phyloP scores from a whole-genome alignment of 345 rosid genomes.

The Triadica sebifera region DNA sequence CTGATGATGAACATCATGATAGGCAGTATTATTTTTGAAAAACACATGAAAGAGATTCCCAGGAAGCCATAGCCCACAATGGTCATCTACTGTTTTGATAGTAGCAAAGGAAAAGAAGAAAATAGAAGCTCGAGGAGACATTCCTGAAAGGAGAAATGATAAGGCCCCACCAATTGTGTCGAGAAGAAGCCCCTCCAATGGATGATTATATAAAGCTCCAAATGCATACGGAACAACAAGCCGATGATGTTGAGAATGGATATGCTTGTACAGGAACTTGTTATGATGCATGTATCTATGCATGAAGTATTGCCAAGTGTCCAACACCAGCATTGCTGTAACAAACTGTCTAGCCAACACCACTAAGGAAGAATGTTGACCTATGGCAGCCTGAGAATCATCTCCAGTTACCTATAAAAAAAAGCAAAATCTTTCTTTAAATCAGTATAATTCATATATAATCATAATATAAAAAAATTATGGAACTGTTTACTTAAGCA shows the following conservation, averaged over 20 bases:
- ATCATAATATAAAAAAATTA: not conserved
- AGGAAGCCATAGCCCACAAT: slow-evolving; percentile 61
- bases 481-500: not conserved
- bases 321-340: slow-evolving; percentile 55
- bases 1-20: slow-evolving; percentile 74
- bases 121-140: slow-evolving; percentile 53
- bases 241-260: slow-evolving; percentile 64
- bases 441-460: not conserved
- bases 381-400: slow-evolving; percentile 36
- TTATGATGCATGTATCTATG: slow-evolving; percentile 66
- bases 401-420: slow-evolving; percentile 60
- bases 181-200: slow-evolving; percentile 55
- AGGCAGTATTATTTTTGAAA: slow-evolving; percentile 62
- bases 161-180: slow-evolving; percentile 65
- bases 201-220: slow-evolving; percentile 67
- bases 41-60: slow-evolving; percentile 56
- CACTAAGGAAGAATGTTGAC: slow-evolving; percentile 40
- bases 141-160: slow-evolving; percentile 61
- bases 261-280: slow-evolving; percentile 54
- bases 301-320: slow-evolving; percentile 64
- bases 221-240: slow-evolving; percentile 60
- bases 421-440: slow-evolving; percentile 11
- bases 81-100: slow-evolving; percentile 62
- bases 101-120: slow-evolving; percentile 58
- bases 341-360: slow-evolving; percentile 52